Base-by-base conservation (phyloP, 176 grass and related monocot species). In the Thinopyrum elongatum region DNA sequence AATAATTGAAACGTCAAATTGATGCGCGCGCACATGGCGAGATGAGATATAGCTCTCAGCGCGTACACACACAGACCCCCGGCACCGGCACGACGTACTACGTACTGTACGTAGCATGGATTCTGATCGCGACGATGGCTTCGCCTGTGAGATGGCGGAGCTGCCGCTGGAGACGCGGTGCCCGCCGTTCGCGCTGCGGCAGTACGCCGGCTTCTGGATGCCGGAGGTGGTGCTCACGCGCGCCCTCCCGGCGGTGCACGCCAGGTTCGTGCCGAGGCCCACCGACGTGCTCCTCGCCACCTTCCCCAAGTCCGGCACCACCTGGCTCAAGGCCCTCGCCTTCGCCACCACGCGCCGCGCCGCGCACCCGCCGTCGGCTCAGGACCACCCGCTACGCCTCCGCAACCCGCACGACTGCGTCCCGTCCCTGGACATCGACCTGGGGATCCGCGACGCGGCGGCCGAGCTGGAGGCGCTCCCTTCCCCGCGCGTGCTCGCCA, bases 281-380 rank as follows among this genome's bases (percentile, higher is more conserved):
- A 70, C 35, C 26, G 91, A 90, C 44, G 78, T 92, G 21, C 4
- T 89, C 46, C 76, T 85, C 19, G 58, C 67, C 1, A 87, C n/a
- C n/a, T n/a, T n/a, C n/a, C n/a, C n/a, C n/a, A n/a, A n/a, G n/a
- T n/a, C n/a, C n/a, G n/a, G n/a, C 33, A 78, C 83, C n/a, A 86
- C 83, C 2, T 62, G 59, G 61, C 61, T 64, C 11, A 64, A 64
- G 61, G 61, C 61, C 1, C 61, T 64, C 4, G 61, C 25, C 61
- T 14, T 28, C 25, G 61, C 61, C 11, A 28, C 61, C 21, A 11
- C 0, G 4, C 4, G 0, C 10, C 60, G 25, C 4, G 60, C 0
- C 11, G 10, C 3, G 11, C 25, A 64, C 61, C 4, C 61, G 4
- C 61, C 61, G 61, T n/a, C 8, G n/a, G 31, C 22, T 6, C 0